Percentiles rank a stretch among this genome's conserved stretches.
Evolutionary conservation across 768 basidiomycete genomes (phyloP).

Genomic region (Tulasnella sp.): DNA sequence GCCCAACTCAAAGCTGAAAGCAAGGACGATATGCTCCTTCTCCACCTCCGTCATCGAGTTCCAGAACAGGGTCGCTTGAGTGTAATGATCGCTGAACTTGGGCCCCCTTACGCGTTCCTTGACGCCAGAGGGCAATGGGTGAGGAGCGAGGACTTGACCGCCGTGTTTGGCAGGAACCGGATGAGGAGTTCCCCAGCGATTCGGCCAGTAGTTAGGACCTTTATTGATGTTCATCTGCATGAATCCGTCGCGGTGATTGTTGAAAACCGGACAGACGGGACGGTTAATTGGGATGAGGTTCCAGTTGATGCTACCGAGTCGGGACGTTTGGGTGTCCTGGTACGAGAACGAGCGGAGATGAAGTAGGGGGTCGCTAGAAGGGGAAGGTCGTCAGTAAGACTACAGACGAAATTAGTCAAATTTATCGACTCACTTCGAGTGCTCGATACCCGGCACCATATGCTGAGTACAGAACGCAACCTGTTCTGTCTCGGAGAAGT

Average conservation of each 20-base stretch:
- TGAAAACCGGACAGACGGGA: conserved; percentile 63
- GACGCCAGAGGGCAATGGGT: conserved; percentile 30
- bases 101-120: conserved; percentile 36
- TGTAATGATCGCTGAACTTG: conserved; percentile 65
- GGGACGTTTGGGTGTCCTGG: conserved; percentile 71
- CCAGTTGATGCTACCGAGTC: conserved; percentile 64
- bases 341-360: conserved; percentile 82
- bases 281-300: conserved; percentile 65
- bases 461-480: conserved; percentile 70
- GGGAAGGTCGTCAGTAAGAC: conserved; percentile 39
- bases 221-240: conserved; percentile 46
- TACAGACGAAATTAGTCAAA: conserved; percentile 49
- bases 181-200: conserved; percentile 42
- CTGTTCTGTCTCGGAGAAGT: conserved; percentile 80
- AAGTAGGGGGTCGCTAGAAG: conserved; percentile 51
- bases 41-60: conserved; percentile 66
- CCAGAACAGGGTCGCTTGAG: conserved; percentile 66
- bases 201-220: conserved; percentile 75
- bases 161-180: conserved; percentile 42
- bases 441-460: conserved; percentile 39
- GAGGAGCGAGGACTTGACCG: conserved; percentile 23
- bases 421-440: conserved; percentile 22
- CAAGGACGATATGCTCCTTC: conserved; percentile 55
- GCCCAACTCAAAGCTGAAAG: conserved; percentile 71
- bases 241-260: conserved; percentile 53